These are phyloP conservation scores for Esteya vermicola DNA, from an alignment of 2,329 filamentous ascomycete genomes.

Conservation along the genomic window DNA sequence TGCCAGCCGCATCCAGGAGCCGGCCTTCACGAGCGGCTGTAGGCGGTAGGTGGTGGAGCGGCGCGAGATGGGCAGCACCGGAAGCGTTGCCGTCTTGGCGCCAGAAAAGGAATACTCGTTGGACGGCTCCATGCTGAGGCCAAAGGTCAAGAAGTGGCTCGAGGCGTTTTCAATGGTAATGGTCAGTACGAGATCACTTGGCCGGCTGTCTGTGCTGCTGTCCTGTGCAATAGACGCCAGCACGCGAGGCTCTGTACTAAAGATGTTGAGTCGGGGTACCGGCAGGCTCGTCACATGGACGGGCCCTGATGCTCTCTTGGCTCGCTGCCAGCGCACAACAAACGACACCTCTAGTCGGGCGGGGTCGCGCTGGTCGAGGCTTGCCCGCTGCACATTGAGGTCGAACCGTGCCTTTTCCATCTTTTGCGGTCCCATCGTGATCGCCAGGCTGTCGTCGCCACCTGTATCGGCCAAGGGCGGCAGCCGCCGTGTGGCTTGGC, in stretches of 20 bases:
- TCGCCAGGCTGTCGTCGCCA: not conserved
- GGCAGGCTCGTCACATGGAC: constrained; percentile 55
- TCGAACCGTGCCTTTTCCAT: constrained; percentile 61
- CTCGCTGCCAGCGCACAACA: constrained; percentile 62
- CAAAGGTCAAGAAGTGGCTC: constrained; percentile 88
- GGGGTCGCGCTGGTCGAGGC: constrained; percentile 68
- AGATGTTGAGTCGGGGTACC: constrained; percentile 66
- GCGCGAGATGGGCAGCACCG: constrained; percentile 70
- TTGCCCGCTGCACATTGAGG: constrained; percentile 59
- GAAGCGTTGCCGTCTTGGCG: constrained; percentile 64
- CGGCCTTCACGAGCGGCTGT: constrained; percentile 49
- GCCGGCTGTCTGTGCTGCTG: not conserved
- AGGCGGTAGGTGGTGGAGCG: constrained; percentile 61
- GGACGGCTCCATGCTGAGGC: constrained; percentile 78
- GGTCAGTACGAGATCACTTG: constrained; percentile 20
- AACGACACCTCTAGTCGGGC: constrained; percentile 63
- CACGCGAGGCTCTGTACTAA: constrained; percentile 76
- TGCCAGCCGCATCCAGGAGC: constrained; percentile 55
- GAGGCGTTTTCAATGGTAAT: constrained; percentile 84
- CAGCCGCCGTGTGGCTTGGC: constrained; percentile 27
- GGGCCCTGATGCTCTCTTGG: constrained; percentile 15
- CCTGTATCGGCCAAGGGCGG: constrained; percentile 22
- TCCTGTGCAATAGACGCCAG: constrained; percentile 38
- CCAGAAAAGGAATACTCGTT: constrained; percentile 91
- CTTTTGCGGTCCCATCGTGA: constrained; percentile 48